A percentile compares a stretch with the other conserved stretches of the same genome.
Evolutionary conservation across 1,284 basidiomycete species (phyloP).

Genomic region (Malassezia brasiliensis): DNA sequence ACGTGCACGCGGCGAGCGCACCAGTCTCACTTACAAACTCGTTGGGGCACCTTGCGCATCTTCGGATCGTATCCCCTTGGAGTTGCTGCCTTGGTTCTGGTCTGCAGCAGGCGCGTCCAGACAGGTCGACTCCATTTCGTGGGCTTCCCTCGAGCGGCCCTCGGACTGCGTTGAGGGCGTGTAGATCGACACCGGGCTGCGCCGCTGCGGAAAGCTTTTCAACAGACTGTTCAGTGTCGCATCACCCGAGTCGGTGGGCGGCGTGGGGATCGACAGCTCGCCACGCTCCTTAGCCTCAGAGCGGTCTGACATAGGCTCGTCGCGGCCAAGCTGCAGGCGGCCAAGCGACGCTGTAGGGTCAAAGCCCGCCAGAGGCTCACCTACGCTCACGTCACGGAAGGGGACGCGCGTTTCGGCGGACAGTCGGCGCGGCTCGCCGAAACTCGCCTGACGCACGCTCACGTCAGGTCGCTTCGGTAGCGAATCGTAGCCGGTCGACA

Average conservation of each 20-base stretch:
- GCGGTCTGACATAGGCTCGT: not conserved
- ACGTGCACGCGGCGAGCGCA: not conserved
- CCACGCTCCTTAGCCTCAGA: too few relatives aligned
- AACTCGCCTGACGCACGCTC: not conserved
- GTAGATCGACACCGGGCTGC: not conserved
- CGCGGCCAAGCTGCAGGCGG: not conserved
- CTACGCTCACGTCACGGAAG: not conserved
- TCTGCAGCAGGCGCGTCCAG: too few relatives aligned
- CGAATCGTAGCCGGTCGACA: not conserved
- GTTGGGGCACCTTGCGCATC: too few relatives aligned
- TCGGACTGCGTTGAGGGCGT: not conserved
- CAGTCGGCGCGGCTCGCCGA: not conserved
- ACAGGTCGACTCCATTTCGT: not conserved
- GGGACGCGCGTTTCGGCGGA: not conserved
- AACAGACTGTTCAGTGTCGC: not conserved
- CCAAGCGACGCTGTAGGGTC: not conserved
- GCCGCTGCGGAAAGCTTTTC: not conserved
- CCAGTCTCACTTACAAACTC: not conserved
- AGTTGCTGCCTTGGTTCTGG: too few relatives aligned
- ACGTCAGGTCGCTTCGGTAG: not conserved
- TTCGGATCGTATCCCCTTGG: too few relatives aligned
- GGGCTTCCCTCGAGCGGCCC: not conserved
- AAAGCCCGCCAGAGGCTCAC: not conserved
- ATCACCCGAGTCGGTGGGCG: not conserved
- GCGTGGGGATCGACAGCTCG: too few relatives aligned